Evolutionary conservation across 2,329 filamentous ascomycete genomes (phyloP).

Genomic region (Corinectria fuckeliana): DNA sequence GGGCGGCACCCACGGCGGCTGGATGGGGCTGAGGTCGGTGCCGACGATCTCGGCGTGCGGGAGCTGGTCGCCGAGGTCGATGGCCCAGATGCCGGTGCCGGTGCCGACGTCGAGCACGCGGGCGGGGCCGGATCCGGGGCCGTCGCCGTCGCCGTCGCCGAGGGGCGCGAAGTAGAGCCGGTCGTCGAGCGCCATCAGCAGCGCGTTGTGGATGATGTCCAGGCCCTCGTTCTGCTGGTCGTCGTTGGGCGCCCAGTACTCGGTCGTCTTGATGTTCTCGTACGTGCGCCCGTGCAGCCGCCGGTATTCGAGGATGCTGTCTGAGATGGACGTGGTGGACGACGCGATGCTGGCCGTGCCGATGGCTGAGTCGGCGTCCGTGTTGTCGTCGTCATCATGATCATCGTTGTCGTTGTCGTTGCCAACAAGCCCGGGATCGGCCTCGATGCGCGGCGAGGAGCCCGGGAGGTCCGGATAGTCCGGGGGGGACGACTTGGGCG

Average conservation of each 20-base stretch:
- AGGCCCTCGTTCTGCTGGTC: constrained; percentile 36
- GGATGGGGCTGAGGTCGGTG: constrained; percentile 46
- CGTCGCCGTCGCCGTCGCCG: too few species aligned
- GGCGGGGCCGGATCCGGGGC: too few species aligned
- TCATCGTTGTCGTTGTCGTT: background rate
- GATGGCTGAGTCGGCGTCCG: constrained; percentile 13
- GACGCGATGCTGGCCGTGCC: constrained; percentile 4
- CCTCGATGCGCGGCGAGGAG: background rate
- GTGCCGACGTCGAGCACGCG: constrained; percentile 59
- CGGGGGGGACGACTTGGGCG: background rate
- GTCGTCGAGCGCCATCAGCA: constrained; percentile 32
- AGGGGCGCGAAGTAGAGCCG: constrained; percentile 36
- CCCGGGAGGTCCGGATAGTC: background rate
- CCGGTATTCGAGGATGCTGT: constrained; percentile 28
- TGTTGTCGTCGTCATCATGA: background rate
- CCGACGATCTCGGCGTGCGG: constrained; percentile 41
- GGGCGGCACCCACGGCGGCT: constrained; percentile 40
- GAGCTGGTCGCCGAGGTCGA: constrained; percentile 42
- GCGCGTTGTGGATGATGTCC: constrained; percentile 36
- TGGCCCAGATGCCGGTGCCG: constrained; percentile 63
- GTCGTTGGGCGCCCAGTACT: constrained; percentile 39
- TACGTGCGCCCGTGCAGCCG: constrained; percentile 26
- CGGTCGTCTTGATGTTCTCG: constrained; percentile 23
- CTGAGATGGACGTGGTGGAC: constrained; percentile 21
- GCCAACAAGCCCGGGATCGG: background rate